Evolutionary conservation across 1,284 basidiomycete species (phyloP), one percentile per base, ranked within the genome.

Genomic region (Ceratorhiza oryzae-sativae): DNA sequence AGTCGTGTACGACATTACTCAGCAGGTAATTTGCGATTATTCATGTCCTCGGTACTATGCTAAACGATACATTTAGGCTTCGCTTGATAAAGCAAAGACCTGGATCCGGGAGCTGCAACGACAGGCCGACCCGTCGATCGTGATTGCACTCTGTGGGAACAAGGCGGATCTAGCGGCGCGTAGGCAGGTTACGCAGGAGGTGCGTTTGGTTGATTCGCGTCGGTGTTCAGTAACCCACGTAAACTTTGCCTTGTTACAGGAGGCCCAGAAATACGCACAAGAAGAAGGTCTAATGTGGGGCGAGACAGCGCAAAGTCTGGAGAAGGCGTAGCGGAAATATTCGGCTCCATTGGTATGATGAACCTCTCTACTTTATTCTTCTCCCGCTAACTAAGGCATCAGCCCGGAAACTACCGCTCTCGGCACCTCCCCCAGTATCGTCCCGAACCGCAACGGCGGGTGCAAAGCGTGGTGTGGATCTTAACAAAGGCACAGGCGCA

Each of bases 91-190:
- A 82, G 96, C 96, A 55, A 93, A 93, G 78, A 91, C 92, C 76
- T 98, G 96, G 96, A 97, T 98, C 77, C 88, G 93, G 73, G 96
- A 98, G 81, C 88, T 98, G 10, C 95, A 98, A 80, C 92, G 96
- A 73, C 96, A 98, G 83, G 96, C 96, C 51, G 97, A 98, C 80
- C 95, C 96, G 30, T 94, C 92, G 68, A 98, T 98, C 83, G 89
- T 96, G 76, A 96, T 97, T 79, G 93, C 95, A 53, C 88, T 98
- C 30, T 97, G 95, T 72, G 96, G 96, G 67, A 98, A 98, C 86
- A 98, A 98, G 84, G 83, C 89, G 15, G 96, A 98, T 81, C 83
- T 98, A 59, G 86, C 88, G 45, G 90, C 89, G 9, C 87, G 91
- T 74, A 88, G 95, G 48, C 80, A 81, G 46, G 74, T 75, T 34